These are phyloP conservation scores for Aspergillus mulundensis DNA, from an alignment of 495 filamentous ascomycete species.

Conservation along the genomic window DNA sequence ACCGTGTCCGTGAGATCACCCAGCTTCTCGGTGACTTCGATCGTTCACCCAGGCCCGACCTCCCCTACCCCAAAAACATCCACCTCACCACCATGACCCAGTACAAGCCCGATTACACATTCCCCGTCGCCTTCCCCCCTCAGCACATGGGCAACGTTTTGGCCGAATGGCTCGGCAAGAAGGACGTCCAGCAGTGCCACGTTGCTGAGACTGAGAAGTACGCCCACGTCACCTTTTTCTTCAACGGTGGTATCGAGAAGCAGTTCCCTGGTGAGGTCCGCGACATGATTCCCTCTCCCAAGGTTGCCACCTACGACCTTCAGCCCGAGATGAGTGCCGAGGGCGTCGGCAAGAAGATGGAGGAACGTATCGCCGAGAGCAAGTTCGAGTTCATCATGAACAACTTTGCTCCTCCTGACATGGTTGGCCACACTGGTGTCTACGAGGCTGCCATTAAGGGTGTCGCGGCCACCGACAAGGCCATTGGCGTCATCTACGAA, in stretches of 20 bases:
- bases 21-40: constrained; percentile 90
- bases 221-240: constrained; percentile 98
- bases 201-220: constrained; percentile 99
- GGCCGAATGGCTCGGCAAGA: constrained; percentile 89
- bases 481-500: constrained; percentile 87
- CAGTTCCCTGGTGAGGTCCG: constrained; percentile 86
- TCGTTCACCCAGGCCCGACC: constrained; percentile 82
- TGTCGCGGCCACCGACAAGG: constrained; percentile 80
- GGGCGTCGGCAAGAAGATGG: constrained; percentile 80
- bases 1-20: constrained; percentile 94
- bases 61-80: constrained; percentile 91
- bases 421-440: constrained; percentile 98
- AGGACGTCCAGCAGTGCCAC: constrained; percentile 86
- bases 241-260: constrained; percentile 98
- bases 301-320: constrained; percentile 93
- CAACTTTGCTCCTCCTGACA: constrained; percentile 98
- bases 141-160: constrained; percentile 96
- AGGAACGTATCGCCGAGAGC: constrained; percentile 72
- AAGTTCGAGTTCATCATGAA: constrained; percentile 97
- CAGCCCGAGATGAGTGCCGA: constrained; percentile 95
- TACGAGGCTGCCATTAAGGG: constrained; percentile 93
- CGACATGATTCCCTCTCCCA: constrained; percentile 67
- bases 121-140: constrained; percentile 88
- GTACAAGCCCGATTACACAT: constrained; percentile 94
- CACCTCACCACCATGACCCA: constrained; percentile 96